These are phyloP conservation scores for Rhynchospora breviuscula DNA, from an alignment of 176 grass and related monocot species.

Conservation along the genomic window DNA sequence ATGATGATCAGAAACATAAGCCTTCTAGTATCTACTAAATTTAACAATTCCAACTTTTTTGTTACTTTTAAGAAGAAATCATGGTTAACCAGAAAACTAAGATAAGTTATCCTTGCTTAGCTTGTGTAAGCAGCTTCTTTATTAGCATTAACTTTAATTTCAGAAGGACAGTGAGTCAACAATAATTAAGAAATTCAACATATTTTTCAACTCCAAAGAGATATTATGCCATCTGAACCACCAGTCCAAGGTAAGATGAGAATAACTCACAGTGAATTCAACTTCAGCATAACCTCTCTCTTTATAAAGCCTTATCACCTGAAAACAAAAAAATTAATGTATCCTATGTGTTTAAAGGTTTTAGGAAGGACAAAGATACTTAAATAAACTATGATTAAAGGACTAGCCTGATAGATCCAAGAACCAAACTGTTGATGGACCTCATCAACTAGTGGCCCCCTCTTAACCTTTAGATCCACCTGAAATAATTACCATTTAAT, in stretches of 20 bases:
- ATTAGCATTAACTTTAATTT: background rate
- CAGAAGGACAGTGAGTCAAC: background rate
- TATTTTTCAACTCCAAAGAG: background rate
- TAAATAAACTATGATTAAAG: constrained; percentile 15
- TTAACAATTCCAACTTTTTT: background rate
- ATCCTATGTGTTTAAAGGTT: background rate
- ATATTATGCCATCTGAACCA: background rate
- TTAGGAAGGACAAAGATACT: background rate
- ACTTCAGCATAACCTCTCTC: constrained; percentile 81
- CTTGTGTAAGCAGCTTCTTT: background rate
- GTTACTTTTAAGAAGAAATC: background rate
- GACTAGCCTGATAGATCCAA: constrained; percentile 80
- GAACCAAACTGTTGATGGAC: constrained; percentile 73
- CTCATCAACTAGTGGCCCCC: constrained; percentile 74
- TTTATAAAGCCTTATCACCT: constrained; percentile 82
- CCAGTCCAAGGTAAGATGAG: background rate
- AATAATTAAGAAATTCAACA: background rate
- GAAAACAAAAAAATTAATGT: background rate
- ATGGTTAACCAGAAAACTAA: background rate
- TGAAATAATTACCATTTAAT: constrained; percentile 17
- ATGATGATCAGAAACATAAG: background rate
- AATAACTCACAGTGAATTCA: constrained; percentile 76
- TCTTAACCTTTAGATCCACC: constrained; percentile 59
- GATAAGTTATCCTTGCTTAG: background rate
- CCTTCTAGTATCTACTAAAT: background rate